A percentile compares a stretch with the other conserved stretches of the same genome.
Conservation (phyloP, 2,329 filamentous ascomycete genomes). For the Alternaria alternata region DNA sequence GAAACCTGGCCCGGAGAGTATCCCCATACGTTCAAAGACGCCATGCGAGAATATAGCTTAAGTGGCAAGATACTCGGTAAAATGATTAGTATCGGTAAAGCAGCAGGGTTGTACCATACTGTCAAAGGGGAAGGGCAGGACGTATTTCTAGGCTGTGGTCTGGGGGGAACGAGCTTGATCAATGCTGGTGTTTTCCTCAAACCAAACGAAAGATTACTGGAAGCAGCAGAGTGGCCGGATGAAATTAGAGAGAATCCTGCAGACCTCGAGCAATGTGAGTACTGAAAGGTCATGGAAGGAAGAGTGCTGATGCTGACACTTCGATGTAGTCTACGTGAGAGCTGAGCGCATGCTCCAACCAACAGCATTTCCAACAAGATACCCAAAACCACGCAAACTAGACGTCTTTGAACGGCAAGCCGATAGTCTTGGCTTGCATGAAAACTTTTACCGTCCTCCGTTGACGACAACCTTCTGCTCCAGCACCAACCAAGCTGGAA, state of each 20-base stretch:
- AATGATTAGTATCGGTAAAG: not conserved
- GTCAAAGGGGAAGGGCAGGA: not conserved
- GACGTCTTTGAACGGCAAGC: not conserved
- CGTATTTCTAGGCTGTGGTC: not conserved
- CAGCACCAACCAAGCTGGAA: not conserved
- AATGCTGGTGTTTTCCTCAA: not conserved
- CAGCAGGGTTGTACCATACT: not conserved
- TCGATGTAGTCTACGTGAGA: not conserved
- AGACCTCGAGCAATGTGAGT: not conserved
- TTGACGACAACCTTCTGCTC: not conserved
- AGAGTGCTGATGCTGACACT: not conserved
- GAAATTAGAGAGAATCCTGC: not conserved
- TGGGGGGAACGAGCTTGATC: not conserved
- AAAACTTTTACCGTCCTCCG: not conserved
- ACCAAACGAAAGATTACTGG: not conserved
- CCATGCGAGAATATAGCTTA: not conserved
- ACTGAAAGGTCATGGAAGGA: not conserved
- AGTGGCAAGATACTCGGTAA: not conserved
- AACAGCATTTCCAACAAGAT: not conserved
- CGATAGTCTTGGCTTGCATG: not conserved
- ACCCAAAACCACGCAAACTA: not conserved
- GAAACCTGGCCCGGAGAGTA: not conserved
- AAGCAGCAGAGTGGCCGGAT: not conserved
- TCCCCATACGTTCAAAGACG: not conserved
- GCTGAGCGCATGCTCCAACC: not conserved